phyloP scores from a whole-genome alignment of 208 protist genomes.

The Leishmania tarentolae region DNA sequence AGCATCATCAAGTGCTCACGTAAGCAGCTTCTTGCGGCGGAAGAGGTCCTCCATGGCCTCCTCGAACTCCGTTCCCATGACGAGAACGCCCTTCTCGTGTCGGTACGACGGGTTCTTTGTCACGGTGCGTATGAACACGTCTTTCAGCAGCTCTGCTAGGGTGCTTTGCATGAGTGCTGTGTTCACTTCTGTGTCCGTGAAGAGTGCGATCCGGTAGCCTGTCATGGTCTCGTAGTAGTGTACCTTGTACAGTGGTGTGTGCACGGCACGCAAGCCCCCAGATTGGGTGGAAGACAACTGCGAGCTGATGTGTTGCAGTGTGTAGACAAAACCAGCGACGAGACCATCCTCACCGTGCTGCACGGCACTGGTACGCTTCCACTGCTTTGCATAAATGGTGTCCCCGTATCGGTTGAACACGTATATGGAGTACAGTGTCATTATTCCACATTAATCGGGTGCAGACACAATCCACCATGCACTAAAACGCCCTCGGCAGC shows the following conservation, averaged over 20 bases:
- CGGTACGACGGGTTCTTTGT: constrained; percentile 73
- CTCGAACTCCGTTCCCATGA: constrained; percentile 64
- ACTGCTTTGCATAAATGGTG: constrained; percentile 85
- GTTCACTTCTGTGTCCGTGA: constrained; percentile 64
- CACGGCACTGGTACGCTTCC: constrained; percentile 70
- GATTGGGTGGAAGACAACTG: constrained; percentile 68
- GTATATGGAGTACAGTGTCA: constrained; percentile 87
- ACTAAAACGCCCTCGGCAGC: not conserved
- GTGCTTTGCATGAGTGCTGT: constrained; percentile 54
- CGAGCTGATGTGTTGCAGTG: constrained; percentile 84
- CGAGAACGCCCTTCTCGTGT: constrained; percentile 62
- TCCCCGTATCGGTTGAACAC: constrained; percentile 90
- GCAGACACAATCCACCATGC: not conserved
- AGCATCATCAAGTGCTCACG: not conserved
- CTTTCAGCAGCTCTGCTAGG: constrained; percentile 61
- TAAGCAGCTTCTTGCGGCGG: constrained; percentile 39
- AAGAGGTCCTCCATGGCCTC: constrained; percentile 66
- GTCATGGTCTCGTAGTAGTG: constrained; percentile 90
- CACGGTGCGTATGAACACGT: constrained; percentile 59
- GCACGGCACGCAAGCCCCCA: constrained; percentile 66
- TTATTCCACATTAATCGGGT: constrained; percentile 10
- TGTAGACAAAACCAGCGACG: constrained; percentile 89
- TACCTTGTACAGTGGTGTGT: constrained; percentile 87
- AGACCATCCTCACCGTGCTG: constrained; percentile 82
- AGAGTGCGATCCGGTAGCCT: constrained; percentile 76